phyloP scores from a whole-genome alignment of 495 filamentous ascomycete genomes.

The Sordaria brevicollis region DNA sequence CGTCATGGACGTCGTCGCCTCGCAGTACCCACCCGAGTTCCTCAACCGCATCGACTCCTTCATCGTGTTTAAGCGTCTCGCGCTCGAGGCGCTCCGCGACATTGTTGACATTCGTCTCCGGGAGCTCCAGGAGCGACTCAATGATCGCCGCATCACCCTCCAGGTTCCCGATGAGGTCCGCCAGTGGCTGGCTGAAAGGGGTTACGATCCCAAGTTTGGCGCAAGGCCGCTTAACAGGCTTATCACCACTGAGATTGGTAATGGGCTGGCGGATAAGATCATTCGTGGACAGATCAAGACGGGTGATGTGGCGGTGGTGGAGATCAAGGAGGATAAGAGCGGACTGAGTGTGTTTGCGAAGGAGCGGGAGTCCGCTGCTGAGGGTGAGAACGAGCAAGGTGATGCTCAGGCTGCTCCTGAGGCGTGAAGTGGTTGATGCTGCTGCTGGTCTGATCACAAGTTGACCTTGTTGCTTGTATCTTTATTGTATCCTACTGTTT shows the following conservation, averaged over 20 bases:
- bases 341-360: conserved; percentile 34
- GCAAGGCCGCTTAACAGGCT: conserved; percentile 89
- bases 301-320: conserved; percentile 61
- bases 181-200: conserved; percentile 75
- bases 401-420: neutral
- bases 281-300: conserved; percentile 72
- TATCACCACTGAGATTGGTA: conserved; percentile 80
- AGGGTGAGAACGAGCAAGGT: neutral
- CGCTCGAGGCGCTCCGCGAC: conserved; percentile 65
- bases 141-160: conserved; percentile 75
- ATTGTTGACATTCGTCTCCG: conserved; percentile 87
- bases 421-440: neutral
- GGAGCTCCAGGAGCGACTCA: conserved; percentile 74
- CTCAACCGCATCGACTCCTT: conserved; percentile 95
- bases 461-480: neutral
- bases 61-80: conserved; percentile 86
- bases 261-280: conserved; percentile 80
- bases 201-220: conserved; percentile 86
- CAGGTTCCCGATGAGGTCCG: conserved; percentile 60
- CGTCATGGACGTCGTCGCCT: conserved; percentile 81
- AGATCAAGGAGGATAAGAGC: conserved; percentile 45
- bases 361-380: neutral
- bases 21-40: conserved; percentile 81
- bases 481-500: neutral
- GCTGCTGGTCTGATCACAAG: neutral